phyloP scores from a whole-genome alignment of 2,329 filamentous ascomycete genomes.

The Coleophoma eucalyptorum region DNA sequence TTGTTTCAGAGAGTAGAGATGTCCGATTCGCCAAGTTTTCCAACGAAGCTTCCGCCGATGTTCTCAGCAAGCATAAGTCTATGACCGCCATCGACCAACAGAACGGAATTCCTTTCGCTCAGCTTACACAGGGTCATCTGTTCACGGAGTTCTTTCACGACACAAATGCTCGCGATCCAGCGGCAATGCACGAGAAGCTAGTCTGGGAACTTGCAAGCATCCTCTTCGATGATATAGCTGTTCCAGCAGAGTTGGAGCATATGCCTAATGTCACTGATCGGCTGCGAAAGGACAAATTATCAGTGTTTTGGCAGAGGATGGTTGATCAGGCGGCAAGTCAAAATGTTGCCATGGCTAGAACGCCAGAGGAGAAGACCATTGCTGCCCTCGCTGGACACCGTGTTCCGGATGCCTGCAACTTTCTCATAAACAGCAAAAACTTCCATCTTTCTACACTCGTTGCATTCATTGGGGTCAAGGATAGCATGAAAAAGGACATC shows the following conservation, averaged over 20 bases:
- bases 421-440: conserved; percentile 71
- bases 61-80: conserved; percentile 50
- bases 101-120: conserved; percentile 58
- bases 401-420: conserved; percentile 76
- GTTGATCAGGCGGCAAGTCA: conserved; percentile 56
- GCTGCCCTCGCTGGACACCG: conserved; percentile 75
- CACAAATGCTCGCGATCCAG: conserved; percentile 34
- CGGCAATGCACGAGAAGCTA: conserved; percentile 60
- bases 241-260: conserved; percentile 36
- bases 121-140: conserved; percentile 38
- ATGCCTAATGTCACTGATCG: conserved; percentile 30
- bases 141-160: conserved; percentile 46
- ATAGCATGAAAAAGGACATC: conserved; percentile 69
- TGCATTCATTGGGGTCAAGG: conserved; percentile 73
- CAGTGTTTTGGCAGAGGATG: conserved; percentile 61
- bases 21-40: conserved; percentile 62
- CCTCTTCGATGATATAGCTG: conserved; percentile 70
- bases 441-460: conserved; percentile 82
- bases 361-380: conserved; percentile 79
- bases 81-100: conserved; percentile 49
- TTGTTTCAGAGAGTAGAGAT: conserved; percentile 62
- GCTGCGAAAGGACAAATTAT: conserved; percentile 60
- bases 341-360: conserved; percentile 53
- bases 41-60: conserved; percentile 51
- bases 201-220: conserved; percentile 87